phyloP scores from a whole-genome alignment of 192 early-diverging fungal species.

The Helicostylum pulchrum region DNA sequence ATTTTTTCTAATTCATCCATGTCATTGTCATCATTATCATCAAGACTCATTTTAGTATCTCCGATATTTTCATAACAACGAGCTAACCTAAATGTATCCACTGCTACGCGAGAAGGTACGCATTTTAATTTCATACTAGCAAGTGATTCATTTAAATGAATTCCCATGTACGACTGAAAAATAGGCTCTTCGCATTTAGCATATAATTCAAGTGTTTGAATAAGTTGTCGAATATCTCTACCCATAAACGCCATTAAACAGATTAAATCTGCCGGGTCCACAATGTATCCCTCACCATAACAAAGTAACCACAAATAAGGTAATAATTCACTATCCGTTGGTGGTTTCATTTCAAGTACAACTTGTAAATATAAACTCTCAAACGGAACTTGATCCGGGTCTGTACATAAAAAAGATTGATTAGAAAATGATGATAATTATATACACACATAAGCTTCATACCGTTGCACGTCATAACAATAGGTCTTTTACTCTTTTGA shows the following conservation, averaged over 20 bases:
- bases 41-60: neutral
- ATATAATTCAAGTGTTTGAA: conserved; percentile 21
- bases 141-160: conserved; percentile 12
- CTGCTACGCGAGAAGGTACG: neutral
- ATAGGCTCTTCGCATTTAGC: conserved; percentile 1
- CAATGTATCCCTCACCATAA: conserved; percentile 21
- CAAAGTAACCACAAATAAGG: conserved; percentile 28
- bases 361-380: conserved; percentile 14
- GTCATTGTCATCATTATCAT: neutral
- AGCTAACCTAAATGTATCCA: conserved; percentile 6
- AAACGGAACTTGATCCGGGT: conserved; percentile 13
- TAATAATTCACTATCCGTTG: conserved; percentile 2
- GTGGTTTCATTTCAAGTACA: conserved; percentile 11
- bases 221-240: conserved; percentile 20
- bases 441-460: conserved; percentile 7
- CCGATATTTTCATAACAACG: conserved; percentile 4
- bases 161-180: conserved; percentile 8
- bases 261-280: conserved; percentile 20
- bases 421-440: neutral
- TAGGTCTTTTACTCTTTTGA: conserved; percentile 71
- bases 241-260: conserved; percentile 18
- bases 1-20: neutral
- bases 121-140: conserved; percentile 4
- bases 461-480: conserved; percentile 79
- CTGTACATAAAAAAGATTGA: neutral